Base-by-base conservation (phyloP, 73 alveolate species). In the Paramecium caudatum region DNA sequence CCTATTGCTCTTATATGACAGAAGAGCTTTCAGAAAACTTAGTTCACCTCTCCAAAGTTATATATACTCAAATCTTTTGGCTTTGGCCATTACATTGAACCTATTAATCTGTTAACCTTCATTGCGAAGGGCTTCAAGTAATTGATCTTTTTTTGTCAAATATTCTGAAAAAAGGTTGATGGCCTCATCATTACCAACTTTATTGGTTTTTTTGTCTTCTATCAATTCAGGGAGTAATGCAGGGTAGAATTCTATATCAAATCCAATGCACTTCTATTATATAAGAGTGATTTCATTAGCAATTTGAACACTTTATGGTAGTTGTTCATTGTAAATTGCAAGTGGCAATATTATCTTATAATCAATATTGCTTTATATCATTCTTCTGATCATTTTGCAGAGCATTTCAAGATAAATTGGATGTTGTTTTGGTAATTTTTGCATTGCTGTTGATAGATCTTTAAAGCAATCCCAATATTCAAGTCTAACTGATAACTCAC, bases 301-400 rank as follows among this genome's bases (percentile, higher is more conserved):
- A 3, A 83, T 21, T 9, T 3, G 8, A 34, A 68, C 47, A 33
- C 61, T 34, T 25, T 47, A 49, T 13, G 19, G 36, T 13, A 55
- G 61, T 21, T 68, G 69, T 3, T 83, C 92, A 50, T 65, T 55
- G 37, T 55, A 83, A 16, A 33, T 43, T 3, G 86, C 25, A 1
- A 70, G 48, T 10, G 55, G 85, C 17, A 43, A 37, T 32, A 45
- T 27, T 25, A 55, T 74, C 61, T 61, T 34, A 55, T 34, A 65
- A 15, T 55, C 82, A 33, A 65, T 47, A 15, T 83, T 83, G 49
- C 92, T 83, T 82, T 97, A 96, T 82, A 97, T 61, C 90, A 96
- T 94, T 90, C 98, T 94, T 63, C 96, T 92, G 39, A 97, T 82
- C 63, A 94, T 95, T 94, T 96, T 96, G 86, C 98, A 96, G 82